Evolutionary conservation across 2,329 filamentous ascomycete species (phyloP).

Genomic region (Aspergillus latus): DNA sequence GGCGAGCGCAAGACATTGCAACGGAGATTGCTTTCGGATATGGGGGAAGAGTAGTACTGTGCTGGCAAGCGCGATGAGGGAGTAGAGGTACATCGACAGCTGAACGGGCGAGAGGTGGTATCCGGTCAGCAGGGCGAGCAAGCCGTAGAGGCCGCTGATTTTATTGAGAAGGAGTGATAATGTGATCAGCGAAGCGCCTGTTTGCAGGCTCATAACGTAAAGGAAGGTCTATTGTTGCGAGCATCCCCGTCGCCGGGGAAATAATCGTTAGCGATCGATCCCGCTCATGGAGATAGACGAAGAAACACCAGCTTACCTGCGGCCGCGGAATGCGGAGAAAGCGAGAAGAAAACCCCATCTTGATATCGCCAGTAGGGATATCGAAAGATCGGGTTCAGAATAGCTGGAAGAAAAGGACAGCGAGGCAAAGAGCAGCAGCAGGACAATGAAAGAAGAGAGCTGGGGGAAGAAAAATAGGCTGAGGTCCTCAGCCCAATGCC

Average conservation of each 20-base stretch:
- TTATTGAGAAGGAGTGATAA: conserved; percentile 88
- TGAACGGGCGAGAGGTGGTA: conserved; percentile 79
- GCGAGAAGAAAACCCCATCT: conserved; percentile 43
- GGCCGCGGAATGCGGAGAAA: conserved; percentile 52
- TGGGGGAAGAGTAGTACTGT: conserved; percentile 72
- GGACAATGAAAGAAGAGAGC: conserved; percentile 13
- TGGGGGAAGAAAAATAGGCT: conserved; percentile 16
- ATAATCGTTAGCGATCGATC: conserved; percentile 15
- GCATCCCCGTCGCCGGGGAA: conserved; percentile 10
- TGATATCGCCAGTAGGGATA: conserved; percentile 23
- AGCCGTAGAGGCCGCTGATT: conserved; percentile 82
- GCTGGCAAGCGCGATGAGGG: conserved; percentile 66
- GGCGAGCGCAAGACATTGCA: conserved; percentile 77
- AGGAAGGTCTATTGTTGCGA: conserved; percentile 67
- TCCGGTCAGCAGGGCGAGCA: conserved; percentile 85
- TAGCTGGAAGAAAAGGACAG: conserved; percentile 17
- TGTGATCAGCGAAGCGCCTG: conserved; percentile 80
- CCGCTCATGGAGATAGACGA: conserved; percentile 1
- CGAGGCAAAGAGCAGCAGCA: conserved; percentile 14
- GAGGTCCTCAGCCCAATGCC: conserved; percentile 17
- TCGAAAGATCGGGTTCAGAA: conserved; percentile 13
- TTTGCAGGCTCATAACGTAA: conserved; percentile 80
- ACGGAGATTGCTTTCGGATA: conserved; percentile 73
- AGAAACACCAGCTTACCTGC: conserved; percentile 39
- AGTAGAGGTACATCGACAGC: conserved; percentile 90